Conservation (phyloP, 2,329 filamentous ascomycete genomes). For the Metarhizium robertsii region DNA sequence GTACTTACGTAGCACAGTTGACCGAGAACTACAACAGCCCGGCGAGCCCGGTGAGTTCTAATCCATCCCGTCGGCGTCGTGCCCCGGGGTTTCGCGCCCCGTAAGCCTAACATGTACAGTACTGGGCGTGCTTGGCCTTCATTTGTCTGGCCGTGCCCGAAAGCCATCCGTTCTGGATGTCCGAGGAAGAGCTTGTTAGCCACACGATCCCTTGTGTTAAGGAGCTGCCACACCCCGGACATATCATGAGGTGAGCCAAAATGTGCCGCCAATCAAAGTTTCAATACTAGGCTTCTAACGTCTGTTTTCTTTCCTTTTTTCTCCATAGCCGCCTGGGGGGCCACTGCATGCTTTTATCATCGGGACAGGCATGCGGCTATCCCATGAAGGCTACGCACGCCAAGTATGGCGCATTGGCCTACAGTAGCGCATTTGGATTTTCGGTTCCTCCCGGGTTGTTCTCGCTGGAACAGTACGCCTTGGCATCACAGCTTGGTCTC, state of each 20-base stretch:
- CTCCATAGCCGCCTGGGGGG: constrained; percentile 50
- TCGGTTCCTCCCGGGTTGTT: constrained; percentile 32
- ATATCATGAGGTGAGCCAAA: no score
- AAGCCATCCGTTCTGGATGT: constrained; percentile 50
- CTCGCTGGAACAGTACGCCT: constrained; percentile 36
- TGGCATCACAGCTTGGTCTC: constrained; percentile 56
- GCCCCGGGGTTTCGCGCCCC: no score
- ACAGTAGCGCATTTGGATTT: no score
- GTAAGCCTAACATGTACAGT: constrained; percentile 30
- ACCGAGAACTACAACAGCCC: no score
- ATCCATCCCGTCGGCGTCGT: no score
- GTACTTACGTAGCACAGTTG: no score
- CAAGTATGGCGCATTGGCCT: constrained; percentile 30
- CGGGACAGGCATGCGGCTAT: constrained; percentile 56
- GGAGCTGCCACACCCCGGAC: no score
- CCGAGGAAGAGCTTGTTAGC: no score
- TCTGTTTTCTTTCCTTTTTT: constrained; percentile 22
- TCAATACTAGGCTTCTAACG: no score
- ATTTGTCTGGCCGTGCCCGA: constrained; percentile 62
- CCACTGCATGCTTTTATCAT: constrained; percentile 53
- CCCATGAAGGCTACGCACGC: constrained; percentile 74
- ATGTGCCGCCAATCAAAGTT: no score
- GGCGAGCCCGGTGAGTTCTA: no score
- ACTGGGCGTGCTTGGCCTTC: constrained; percentile 74
- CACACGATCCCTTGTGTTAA: no score